A percentile compares a stretch with the other conserved stretches of the same genome.
phyloP scores from a whole-genome alignment of 1,284 basidiomycete genomes.

The Cutaneotrichosporon mucoides region DNA sequence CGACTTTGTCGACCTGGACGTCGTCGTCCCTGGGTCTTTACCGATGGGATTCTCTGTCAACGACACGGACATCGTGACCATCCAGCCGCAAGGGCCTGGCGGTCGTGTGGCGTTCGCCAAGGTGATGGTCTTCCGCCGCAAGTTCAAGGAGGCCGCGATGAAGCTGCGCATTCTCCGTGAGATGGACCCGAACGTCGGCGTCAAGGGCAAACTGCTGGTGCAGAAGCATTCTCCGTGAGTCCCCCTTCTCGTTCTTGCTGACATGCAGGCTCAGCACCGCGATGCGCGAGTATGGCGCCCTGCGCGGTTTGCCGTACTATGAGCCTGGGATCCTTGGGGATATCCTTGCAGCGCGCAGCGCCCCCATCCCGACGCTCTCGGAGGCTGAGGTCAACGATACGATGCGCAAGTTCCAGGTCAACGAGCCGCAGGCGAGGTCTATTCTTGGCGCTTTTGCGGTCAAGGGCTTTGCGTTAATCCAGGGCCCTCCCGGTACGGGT shows the following conservation, averaged over 20 bases:
- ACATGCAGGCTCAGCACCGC: slow-evolving; percentile 73
- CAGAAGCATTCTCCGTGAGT: slow-evolving; percentile 76
- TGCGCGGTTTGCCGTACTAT: slow-evolving; percentile 77
- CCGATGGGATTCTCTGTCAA: slow-evolving; percentile 67
- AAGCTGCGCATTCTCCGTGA: slow-evolving; percentile 51
- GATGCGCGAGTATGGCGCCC: slow-evolving; percentile 85
- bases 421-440: slow-evolving; percentile 91
- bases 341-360: slow-evolving; percentile 65
- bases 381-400: slow-evolving; percentile 59
- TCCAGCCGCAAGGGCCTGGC: slow-evolving; percentile 60
- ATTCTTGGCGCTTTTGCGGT: slow-evolving; percentile 71
- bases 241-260: not conserved
- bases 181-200: slow-evolving; percentile 45
- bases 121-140: slow-evolving; percentile 62
- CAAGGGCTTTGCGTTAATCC: slow-evolving; percentile 85
- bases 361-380: slow-evolving; percentile 55
- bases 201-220: slow-evolving; percentile 65
- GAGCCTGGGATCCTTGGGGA: slow-evolving; percentile 60
- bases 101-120: slow-evolving; percentile 61
- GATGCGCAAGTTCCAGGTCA: slow-evolving; percentile 71
- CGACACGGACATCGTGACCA: slow-evolving; percentile 76
- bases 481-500: slow-evolving; percentile 97
- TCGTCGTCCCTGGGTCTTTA: slow-evolving; percentile 52
- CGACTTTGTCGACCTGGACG: slow-evolving; percentile 45
- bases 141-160: slow-evolving; percentile 53